Evolutionary conservation across 345 rosid genomes (phyloP).

Genomic region (Conringia planisiliqua): DNA sequence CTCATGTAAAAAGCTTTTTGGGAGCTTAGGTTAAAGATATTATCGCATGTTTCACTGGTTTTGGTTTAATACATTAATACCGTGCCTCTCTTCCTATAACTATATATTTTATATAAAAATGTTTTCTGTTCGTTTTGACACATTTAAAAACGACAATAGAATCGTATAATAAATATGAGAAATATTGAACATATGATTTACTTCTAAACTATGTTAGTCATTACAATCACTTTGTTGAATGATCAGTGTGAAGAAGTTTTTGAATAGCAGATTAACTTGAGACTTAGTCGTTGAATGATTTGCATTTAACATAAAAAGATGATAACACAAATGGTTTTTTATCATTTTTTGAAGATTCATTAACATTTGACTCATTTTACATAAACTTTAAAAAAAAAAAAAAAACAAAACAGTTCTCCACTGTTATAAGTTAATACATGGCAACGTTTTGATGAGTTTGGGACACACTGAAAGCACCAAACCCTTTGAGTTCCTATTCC

Average conservation of each 20-base stretch:
- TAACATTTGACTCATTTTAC: background rate
- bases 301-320: too few species aligned
- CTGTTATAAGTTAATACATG: background rate
- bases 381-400: too few species aligned
- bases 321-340: too few species aligned
- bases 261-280: too few species aligned
- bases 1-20: constrained; percentile 1
- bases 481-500: background rate
- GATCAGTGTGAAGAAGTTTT: too few species aligned
- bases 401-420: background rate
- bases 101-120: background rate
- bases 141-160: too few species aligned
- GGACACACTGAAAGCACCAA: background rate
- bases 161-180: too few species aligned
- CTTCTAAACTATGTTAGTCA: background rate
- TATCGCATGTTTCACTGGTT: background rate
- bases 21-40: background rate
- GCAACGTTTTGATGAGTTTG: background rate
- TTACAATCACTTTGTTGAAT: background rate
- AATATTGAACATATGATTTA: background rate
- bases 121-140: background rate
- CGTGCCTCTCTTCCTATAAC: background rate
- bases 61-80: background rate
- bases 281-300: too few species aligned
- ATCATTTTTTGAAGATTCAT: too few species aligned